Evolutionary conservation across 345 rosid species (phyloP), one percentile per base, ranked within the genome.

Genomic region (Jatropha curcas): DNA sequence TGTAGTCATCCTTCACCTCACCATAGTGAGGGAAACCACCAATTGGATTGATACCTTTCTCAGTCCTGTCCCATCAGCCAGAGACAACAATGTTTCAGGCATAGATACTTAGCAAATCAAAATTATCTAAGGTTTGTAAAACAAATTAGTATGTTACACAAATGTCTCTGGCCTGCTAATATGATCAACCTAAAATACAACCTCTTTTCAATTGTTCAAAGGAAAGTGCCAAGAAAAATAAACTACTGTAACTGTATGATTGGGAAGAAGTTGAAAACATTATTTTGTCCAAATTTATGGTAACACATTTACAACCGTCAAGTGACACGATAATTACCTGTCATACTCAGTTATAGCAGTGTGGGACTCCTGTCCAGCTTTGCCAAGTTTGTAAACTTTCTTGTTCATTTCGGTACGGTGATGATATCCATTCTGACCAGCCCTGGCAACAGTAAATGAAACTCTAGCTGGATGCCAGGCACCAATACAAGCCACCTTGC

Each of bases 381-480:
- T 92, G 13, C 97, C 96, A 34, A 92, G 14, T 83, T 84, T 88
- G 88, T 92, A 92, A 9, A 92, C 59, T 82, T 92, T 92, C 77
- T 92, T 92, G 90, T 92, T 92, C 86, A 92, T 77, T 76, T 92
- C 96, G 12, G 97, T 92, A 60, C 97, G 90, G 81, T 92, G 97
- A 74, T 92, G 97, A 76, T 92, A 92, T 48, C 97, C 97, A n/a
- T 92, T 92, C 82, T 92, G 97, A 76, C 97, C 97, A 81, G 97
- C 97, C 81, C 97, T 87, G 37, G 97, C 97, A 7, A 92, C 97
- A 13, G 97, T 92, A 71, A 84, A 92, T 10, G 97, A 92, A n/a
- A 92, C 97, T 76, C 97, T 88, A 14, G 96, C 96, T 57, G 97
- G 97, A 86, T 92, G 97, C 97, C 97, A 92, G 24, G 97, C 95